Evolutionary conservation across 345 rosid species (phyloP).

Genomic region (Populus alba): DNA sequence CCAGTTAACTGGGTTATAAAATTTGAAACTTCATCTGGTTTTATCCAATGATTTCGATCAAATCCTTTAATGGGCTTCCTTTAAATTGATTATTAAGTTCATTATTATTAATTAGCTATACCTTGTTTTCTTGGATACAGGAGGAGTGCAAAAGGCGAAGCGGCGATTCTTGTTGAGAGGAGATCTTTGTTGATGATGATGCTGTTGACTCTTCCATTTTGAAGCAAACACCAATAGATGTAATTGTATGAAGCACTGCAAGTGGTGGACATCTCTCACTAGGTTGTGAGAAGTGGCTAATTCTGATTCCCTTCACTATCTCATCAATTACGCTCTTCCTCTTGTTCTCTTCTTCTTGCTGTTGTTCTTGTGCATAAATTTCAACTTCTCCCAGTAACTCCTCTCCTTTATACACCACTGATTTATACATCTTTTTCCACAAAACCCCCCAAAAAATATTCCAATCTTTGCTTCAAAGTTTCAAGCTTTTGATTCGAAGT

Average conservation of each 20-base stretch:
- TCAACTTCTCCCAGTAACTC: conserved; percentile 77
- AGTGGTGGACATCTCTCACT: conserved; percentile 98
- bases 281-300: conserved; percentile 58
- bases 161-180: conserved; percentile 41
- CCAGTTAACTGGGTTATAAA: conserved; percentile 11
- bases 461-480: conserved; percentile 3
- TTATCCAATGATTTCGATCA: not conserved
- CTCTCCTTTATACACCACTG: conserved; percentile 62
- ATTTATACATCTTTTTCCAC: conserved; percentile 51
- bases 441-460: not conserved
- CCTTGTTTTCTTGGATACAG: conserved; percentile 93
- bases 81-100: not conserved
- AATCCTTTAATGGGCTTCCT: not conserved
- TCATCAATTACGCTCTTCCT: conserved; percentile 49
- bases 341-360: conserved; percentile 28
- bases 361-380: conserved; percentile 50
- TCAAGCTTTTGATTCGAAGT: not conserved
- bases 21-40: not conserved
- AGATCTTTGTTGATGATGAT: conserved; percentile 30
- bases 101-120: conserved; percentile 39
- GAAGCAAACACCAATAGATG: conserved; percentile 61
- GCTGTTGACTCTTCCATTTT: conserved; percentile 58
- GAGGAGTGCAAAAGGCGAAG: conserved; percentile 69
- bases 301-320: conserved; percentile 61
- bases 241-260: conserved; percentile 78